These are phyloP conservation scores for Cucurbita maxima DNA, from an alignment of 306 rosid genomes.

Conservation along the genomic window DNA sequence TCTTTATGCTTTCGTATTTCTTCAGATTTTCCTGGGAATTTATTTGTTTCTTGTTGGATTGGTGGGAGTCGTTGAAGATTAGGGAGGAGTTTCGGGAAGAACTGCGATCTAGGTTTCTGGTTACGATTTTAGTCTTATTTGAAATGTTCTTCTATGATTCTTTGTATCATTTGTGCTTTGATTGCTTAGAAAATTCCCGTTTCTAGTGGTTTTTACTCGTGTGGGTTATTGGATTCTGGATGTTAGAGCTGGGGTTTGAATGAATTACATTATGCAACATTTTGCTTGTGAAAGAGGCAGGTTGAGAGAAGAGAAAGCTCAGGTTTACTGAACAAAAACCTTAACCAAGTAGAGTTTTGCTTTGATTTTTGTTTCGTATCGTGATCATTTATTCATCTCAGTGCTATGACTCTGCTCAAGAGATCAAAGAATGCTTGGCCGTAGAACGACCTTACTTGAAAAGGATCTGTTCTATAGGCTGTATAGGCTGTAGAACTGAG, in stretches of 20 bases:
- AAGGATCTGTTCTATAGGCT: too few species aligned
- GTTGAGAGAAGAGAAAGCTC: background rate
- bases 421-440: background rate
- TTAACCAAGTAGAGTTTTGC: background rate
- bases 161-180: background rate
- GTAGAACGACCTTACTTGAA: background rate
- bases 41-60: background rate
- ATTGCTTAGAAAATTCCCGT: background rate
- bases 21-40: background rate
- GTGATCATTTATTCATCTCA: background rate
- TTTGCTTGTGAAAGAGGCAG: background rate
- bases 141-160: background rate
- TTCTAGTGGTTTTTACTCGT: background rate
- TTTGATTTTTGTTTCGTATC: background rate
- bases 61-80: background rate
- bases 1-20: too few species aligned
- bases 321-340: background rate
- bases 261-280: background rate
- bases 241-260: background rate
- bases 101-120: background rate
- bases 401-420: background rate
- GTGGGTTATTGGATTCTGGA: background rate
- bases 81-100: background rate
- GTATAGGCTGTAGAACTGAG: background rate
- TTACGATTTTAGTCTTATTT: background rate